These are phyloP conservation scores for Yarrowia hollandica DNA, from an alignment of 805 yeast genomes.

Conservation along the genomic window DNA sequence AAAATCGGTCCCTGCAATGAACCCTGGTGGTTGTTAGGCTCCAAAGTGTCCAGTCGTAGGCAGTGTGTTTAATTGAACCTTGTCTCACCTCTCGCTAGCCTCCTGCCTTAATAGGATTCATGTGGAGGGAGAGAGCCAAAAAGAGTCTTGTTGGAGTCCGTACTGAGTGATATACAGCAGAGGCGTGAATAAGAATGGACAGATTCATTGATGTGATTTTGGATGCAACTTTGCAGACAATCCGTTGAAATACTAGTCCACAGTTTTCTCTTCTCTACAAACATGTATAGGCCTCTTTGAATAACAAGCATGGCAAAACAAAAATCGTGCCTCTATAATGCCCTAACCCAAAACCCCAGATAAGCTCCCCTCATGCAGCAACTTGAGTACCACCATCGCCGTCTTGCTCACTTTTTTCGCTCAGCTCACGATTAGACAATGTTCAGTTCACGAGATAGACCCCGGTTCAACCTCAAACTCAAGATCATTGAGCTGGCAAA, in stretches of 20 bases:
- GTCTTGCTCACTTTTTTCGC: neutral
- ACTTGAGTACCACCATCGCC: conserved; percentile 4
- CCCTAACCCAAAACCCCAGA: conserved; percentile 14
- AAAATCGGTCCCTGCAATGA: too few species aligned
- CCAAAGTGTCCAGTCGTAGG: too few species aligned
- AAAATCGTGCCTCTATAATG: too few species aligned
- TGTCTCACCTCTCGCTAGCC: neutral
- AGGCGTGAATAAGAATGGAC: too few species aligned
- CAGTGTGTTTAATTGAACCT: conserved; percentile 11
- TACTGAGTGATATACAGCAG: too few species aligned
- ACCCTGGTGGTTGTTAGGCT: too few species aligned
- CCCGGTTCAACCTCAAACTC: conserved; percentile 54
- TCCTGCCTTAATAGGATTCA: neutral
- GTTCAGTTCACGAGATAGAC: conserved; percentile 22
- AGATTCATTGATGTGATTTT: too few species aligned
- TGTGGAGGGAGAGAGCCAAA: neutral
- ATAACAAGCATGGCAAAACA: too few species aligned
- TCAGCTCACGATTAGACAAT: neutral
- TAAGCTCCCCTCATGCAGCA: conserved; percentile 25
- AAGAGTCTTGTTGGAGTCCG: too few species aligned
- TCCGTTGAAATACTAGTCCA: neutral
- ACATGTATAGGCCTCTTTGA: too few species aligned
- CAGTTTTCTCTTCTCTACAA: too few species aligned
- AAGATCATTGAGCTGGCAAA: conserved; percentile 71
- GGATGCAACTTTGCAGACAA: too few species aligned